Evolutionary conservation across 352 stramenopile genomes (phyloP).

Genomic region (Pythium chondricola): DNA sequence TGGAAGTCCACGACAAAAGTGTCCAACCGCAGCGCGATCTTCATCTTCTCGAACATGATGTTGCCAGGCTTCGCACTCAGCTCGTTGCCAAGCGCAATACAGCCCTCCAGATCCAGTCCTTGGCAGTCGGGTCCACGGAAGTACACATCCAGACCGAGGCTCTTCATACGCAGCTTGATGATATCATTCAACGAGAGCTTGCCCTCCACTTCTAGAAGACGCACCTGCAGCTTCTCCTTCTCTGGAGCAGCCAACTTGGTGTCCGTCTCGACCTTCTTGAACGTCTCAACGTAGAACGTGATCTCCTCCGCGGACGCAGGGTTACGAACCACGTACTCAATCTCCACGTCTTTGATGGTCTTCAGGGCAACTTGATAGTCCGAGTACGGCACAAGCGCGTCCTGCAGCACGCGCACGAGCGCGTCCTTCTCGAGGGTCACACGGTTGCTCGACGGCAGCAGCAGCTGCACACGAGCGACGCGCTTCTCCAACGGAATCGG

Average conservation of each 20-base stretch:
- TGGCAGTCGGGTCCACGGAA: conserved; percentile 12
- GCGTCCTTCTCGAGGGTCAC: conserved; percentile 17
- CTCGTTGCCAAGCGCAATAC: conserved; percentile 16
- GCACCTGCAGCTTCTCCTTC: conserved; percentile 16
- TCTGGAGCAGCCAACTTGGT: conserved; percentile 15
- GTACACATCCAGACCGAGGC: conserved; percentile 19
- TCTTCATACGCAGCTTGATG: conserved; percentile 21
- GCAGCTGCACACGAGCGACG: conserved; percentile 16
- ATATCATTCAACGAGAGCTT: conserved; percentile 19
- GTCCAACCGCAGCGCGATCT: conserved; percentile 19
- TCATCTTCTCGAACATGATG: conserved; percentile 25
- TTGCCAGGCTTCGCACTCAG: conserved; percentile 17
- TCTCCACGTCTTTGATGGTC: conserved; percentile 11
- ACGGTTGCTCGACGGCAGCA: conserved; percentile 16
- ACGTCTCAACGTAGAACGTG: conserved; percentile 21
- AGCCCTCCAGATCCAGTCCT: conserved; percentile 12
- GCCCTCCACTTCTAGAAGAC: conserved; percentile 12
- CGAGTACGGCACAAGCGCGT: conserved; percentile 21
- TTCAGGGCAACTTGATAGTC: conserved; percentile 25
- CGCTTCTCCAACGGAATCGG: conserved; percentile 25
- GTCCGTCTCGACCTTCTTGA: conserved; percentile 24
- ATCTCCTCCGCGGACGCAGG: conserved; percentile 15
- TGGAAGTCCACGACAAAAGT: conserved; percentile 18
- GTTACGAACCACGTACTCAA: conserved; percentile 5
- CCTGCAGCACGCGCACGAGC: conserved; percentile 16